A percentile compares a stretch with the other conserved stretches of the same genome.
These are phyloP conservation scores for Tilletia horrida DNA, from an alignment of 1,284 basidiomycete species.

Conservation along the genomic window DNA sequence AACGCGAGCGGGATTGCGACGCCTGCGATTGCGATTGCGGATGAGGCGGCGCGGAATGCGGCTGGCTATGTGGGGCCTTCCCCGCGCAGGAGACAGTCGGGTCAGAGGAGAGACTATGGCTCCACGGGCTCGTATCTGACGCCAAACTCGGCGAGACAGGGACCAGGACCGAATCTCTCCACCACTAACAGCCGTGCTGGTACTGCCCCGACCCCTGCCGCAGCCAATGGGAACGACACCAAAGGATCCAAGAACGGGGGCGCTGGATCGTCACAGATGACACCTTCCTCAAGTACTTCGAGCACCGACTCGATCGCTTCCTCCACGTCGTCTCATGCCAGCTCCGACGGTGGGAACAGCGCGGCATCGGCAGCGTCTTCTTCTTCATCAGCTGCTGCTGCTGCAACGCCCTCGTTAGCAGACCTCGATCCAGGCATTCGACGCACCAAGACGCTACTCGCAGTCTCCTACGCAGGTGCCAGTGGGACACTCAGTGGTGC, in stretches of 20 bases:
- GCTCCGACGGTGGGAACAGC: background rate
- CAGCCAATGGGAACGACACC: too few relatives aligned
- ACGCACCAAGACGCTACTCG: conserved; percentile 66
- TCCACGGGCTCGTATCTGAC: too few relatives aligned
- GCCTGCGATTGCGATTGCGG: conserved; percentile 35
- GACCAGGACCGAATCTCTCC: too few relatives aligned
- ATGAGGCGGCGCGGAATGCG: conserved; percentile 29
- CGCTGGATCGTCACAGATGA: conserved; percentile 6
- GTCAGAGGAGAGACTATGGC: too few relatives aligned
- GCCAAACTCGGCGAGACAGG: too few relatives aligned
- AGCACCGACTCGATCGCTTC: background rate
- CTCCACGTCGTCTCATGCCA: background rate
- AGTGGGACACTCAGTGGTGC: conserved; percentile 90
- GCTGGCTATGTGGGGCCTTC: conserved; percentile 12
- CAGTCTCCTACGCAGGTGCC: conserved; percentile 81
- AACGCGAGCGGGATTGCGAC: conserved; percentile 51
- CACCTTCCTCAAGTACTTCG: background rate
- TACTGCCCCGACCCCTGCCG: too few relatives aligned
- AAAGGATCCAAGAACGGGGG: background rate
- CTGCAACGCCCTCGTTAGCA: conserved; percentile 9
- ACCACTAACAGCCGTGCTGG: too few relatives aligned
- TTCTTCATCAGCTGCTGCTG: too few relatives aligned
- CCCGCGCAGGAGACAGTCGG: too few relatives aligned
- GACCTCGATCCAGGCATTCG: conserved; percentile 33
- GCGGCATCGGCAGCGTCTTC: background rate